phyloP scores from a whole-genome alignment of 2,329 filamentous ascomycete genomes.

The Karstenula rhodostoma region DNA sequence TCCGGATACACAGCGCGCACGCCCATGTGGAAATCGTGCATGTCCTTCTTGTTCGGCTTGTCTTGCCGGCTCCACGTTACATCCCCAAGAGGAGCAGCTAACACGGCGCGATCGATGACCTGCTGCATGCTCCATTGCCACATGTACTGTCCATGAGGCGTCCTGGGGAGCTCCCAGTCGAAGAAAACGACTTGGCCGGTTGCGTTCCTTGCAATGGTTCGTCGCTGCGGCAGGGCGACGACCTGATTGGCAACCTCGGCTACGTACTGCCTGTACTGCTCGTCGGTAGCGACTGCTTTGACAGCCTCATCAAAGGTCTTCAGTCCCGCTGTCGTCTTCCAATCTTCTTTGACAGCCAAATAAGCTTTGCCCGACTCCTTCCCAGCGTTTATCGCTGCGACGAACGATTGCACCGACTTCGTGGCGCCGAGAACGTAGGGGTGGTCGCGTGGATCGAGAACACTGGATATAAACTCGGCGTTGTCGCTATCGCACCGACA shows the following conservation, averaged over 20 bases:
- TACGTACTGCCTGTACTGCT: conserved; percentile 38
- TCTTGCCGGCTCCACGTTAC: conserved; percentile 51
- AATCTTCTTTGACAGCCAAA: conserved; percentile 37
- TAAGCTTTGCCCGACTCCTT: conserved; percentile 34
- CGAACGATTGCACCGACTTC: conserved; percentile 37
- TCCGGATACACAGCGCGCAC: conserved; percentile 48
- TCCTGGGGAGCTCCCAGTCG: conserved; percentile 50
- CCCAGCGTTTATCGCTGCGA: conserved; percentile 32
- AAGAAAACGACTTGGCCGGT: conserved; percentile 30
- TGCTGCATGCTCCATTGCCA: conserved; percentile 42
- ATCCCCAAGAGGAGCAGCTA: conserved; percentile 49
- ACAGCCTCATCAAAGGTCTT: conserved; percentile 50
- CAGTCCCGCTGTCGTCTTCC: conserved; percentile 43
- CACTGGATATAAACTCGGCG: conserved; percentile 51
- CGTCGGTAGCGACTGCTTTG: conserved; percentile 30
- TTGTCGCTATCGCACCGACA: conserved; percentile 52
- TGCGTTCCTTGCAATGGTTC: conserved; percentile 29
- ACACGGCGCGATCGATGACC: conserved; percentile 45
- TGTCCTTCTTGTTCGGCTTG: conserved; percentile 46
- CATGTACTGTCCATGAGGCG: conserved; percentile 48
- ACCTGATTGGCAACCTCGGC: conserved; percentile 20
- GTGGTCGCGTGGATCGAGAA: conserved; percentile 50
- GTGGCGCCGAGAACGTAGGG: conserved; percentile 53
- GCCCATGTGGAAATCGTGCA: conserved; percentile 48
- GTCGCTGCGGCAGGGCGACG: conserved; percentile 13